These are phyloP conservation scores for Massarina eburnea DNA, from an alignment of 2,329 filamentous ascomycete genomes.

Conservation along the genomic window DNA sequence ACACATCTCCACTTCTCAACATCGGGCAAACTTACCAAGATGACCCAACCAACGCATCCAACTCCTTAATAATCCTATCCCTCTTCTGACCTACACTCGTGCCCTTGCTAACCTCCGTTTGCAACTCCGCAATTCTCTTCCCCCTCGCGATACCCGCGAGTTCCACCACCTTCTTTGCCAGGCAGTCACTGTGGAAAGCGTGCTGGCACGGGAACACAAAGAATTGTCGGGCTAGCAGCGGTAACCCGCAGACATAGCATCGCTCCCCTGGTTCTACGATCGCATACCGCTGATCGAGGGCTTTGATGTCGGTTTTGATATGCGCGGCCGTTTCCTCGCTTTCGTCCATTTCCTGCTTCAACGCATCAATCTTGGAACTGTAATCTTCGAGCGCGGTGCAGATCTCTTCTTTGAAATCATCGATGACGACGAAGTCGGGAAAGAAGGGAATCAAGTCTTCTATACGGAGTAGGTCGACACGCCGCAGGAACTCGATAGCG, in stretches of 20 bases:
- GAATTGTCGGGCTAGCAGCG: conserved; percentile 86
- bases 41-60: conserved; percentile 88
- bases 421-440: conserved; percentile 96
- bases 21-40: conserved; percentile 67
- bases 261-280: conserved; percentile 96
- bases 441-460: conserved; percentile 98
- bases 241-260: conserved; percentile 85
- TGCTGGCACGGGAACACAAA: conserved; percentile 99
- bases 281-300: conserved; percentile 84
- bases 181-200: conserved; percentile 93
- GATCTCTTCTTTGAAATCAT: conserved; percentile 99
- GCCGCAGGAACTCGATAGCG: conserved; percentile 89
- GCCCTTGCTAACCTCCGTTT: conserved; percentile 78
- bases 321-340: conserved; percentile 83
- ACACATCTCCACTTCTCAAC: not conserved
- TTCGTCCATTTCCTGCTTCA: conserved; percentile 96
- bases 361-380: conserved; percentile 80
- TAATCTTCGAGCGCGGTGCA: conserved; percentile 93
- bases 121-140: conserved; percentile 80
- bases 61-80: conserved; percentile 81
- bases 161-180: conserved; percentile 83
- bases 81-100: conserved; percentile 69
- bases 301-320: conserved; percentile 86
- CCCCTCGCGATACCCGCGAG: conserved; percentile 75
- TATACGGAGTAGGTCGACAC: conserved; percentile 88